Percentiles rank a stretch among this genome's conserved stretches.
phyloP scores from a whole-genome alignment of 257 asterid genomes.

The Nicotiana knightiana region DNA sequence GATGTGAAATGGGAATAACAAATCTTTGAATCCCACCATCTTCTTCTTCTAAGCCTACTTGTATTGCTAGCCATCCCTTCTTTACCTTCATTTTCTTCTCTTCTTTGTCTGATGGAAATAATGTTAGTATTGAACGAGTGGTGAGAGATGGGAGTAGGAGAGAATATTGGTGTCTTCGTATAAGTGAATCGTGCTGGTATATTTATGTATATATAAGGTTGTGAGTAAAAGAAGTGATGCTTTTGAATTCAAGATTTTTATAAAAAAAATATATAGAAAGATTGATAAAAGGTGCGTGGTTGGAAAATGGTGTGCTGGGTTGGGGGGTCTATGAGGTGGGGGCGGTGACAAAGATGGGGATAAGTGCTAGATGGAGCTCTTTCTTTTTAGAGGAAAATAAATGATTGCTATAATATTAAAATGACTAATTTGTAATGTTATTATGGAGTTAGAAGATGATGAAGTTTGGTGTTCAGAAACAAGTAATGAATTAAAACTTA shows the following conservation, averaged over 20 bases:
- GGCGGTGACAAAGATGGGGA: neutral
- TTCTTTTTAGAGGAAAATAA: neutral
- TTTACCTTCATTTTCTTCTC: slow-evolving; percentile 3
- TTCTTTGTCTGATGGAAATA: neutral
- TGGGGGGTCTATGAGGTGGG: neutral
- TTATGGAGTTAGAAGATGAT: neutral
- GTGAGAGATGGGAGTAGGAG: neutral
- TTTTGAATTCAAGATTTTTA: neutral
- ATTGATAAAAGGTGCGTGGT: neutral
- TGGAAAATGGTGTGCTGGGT: neutral
- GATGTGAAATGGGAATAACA: slow-evolving; percentile 36
- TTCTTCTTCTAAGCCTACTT: slow-evolving; percentile 31
- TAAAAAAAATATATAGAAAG: neutral
- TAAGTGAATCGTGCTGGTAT: neutral
- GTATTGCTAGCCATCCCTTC: slow-evolving; percentile 31
- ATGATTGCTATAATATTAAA: neutral
- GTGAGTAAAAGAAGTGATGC: neutral
- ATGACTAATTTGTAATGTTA: neutral
- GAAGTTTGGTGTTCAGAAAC: neutral
- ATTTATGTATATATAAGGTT: neutral
- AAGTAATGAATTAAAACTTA: neutral
- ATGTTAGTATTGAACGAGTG: neutral
- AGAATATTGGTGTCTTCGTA: neutral
- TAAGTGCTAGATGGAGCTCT: neutral
- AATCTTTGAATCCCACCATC: slow-evolving; percentile 24